phyloP scores from a whole-genome alignment of 306 rosid species.

The Vigna reflexopilosa region DNA sequence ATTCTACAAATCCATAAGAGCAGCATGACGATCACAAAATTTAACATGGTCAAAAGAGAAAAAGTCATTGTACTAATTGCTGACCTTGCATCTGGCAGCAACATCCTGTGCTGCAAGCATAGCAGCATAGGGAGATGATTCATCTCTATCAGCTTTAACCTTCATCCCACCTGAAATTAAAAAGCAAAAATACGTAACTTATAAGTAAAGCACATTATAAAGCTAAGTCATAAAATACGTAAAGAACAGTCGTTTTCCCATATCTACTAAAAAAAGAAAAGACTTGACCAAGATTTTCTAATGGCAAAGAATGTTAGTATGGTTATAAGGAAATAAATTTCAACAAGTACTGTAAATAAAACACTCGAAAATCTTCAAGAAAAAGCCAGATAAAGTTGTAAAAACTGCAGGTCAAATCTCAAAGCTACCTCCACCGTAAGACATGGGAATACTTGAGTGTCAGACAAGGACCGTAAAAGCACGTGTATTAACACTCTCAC shows the following conservation, averaged over 20 bases:
- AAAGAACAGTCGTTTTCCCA: background rate
- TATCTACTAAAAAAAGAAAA: background rate
- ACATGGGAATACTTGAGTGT: background rate
- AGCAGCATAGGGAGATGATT: slow-evolving; percentile 92
- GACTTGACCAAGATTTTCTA: background rate
- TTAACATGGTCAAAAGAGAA: background rate
- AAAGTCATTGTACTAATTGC: background rate
- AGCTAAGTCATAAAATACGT: no score
- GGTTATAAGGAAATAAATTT: background rate
- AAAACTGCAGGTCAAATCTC: background rate
- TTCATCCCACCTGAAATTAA: slow-evolving; percentile 81
- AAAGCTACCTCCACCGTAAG: background rate
- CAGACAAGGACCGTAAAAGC: background rate
- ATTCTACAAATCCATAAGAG: background rate
- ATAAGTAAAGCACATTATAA: background rate
- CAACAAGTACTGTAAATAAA: background rate
- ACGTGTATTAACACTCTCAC: no score
- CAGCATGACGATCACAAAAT: background rate
- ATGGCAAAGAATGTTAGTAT: background rate
- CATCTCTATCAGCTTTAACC: slow-evolving; percentile 93
- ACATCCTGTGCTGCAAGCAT: slow-evolving; percentile 98
- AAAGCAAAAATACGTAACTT: background rate
- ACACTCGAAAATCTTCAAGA: background rate
- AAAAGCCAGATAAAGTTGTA: background rate
- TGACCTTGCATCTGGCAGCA: slow-evolving; percentile 83